phyloP scores from a whole-genome alignment of 441 rosid genomes.

The Syzygium malaccense region DNA sequence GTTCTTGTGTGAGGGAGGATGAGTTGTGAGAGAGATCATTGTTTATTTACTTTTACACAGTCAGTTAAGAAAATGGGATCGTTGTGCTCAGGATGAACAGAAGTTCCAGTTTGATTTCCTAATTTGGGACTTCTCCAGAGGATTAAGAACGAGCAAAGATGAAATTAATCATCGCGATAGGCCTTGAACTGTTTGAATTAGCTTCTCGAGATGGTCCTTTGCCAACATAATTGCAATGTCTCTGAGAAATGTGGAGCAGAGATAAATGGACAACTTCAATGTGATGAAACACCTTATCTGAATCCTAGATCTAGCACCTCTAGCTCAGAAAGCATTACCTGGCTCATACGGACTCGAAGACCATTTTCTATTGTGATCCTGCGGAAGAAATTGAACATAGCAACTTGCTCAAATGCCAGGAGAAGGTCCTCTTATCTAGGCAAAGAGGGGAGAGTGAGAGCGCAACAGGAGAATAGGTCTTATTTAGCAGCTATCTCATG shows the following conservation, averaged over 20 bases:
- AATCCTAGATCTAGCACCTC: background rate
- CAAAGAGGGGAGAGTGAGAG: background rate
- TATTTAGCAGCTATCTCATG: background rate
- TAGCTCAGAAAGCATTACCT: background rate
- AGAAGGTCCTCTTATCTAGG: background rate
- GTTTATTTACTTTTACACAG: background rate
- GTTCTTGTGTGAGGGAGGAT: background rate
- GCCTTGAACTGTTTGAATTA: background rate
- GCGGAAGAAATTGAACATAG: background rate
- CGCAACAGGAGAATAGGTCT: background rate
- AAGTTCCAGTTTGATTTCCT: background rate
- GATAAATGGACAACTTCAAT: background rate
- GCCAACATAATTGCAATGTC: background rate
- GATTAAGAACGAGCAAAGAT: background rate
- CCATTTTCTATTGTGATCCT: background rate
- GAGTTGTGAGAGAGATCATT: background rate
- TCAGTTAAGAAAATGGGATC: background rate
- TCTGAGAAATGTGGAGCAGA: background rate
- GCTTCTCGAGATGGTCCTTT: background rate
- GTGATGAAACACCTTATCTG: background rate
- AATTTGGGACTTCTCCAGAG: background rate
- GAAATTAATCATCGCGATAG: background rate
- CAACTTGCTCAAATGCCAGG: background rate
- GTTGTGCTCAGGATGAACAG: background rate
- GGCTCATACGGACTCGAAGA: background rate